A percentile compares a stretch with the other conserved stretches of the same genome.
Evolutionary conservation across 1,139 yeast genomes (phyloP).

Genomic region (Debaryomyces sp.): DNA sequence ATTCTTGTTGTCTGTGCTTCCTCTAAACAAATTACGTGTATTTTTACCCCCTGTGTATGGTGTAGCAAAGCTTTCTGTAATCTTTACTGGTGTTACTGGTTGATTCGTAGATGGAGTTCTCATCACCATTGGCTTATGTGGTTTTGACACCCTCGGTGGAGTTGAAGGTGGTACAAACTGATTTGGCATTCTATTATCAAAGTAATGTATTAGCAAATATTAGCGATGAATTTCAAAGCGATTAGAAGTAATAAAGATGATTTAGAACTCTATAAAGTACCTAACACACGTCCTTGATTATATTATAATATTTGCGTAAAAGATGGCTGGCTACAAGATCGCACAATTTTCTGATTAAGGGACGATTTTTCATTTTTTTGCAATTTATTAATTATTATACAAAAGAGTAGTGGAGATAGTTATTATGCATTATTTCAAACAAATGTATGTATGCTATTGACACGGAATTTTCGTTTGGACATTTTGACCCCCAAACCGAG

Average conservation of each 20-base stretch:
- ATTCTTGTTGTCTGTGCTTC: not conserved
- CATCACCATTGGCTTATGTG: not conserved
- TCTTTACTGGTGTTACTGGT: slow-evolving; percentile 10
- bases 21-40: not conserved
- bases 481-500: slow-evolving; percentile 24
- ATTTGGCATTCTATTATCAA: slow-evolving; percentile 6
- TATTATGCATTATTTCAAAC: not conserved
- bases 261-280: not conserved
- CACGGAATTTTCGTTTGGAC: slow-evolving; percentile 24
- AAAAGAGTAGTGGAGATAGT: not conserved
- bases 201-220: not conserved
- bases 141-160: slow-evolving; percentile 12
- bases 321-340: slow-evolving; percentile 7
- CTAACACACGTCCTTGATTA: slow-evolving; percentile 3
- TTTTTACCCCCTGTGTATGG: slow-evolving; percentile 3
- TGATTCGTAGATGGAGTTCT: slow-evolving; percentile 7
- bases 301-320: not conserved
- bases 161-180: slow-evolving; percentile 13
- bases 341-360: not conserved
- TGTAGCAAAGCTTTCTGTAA: not conserved
- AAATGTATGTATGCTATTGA: slow-evolving; percentile 30
- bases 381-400: not conserved
- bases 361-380: not conserved
- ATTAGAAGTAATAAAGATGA: not conserved
- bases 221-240: not conserved